Conservation (phyloP, 2,329 filamentous ascomycete genomes). For the Venturia nashicola region DNA sequence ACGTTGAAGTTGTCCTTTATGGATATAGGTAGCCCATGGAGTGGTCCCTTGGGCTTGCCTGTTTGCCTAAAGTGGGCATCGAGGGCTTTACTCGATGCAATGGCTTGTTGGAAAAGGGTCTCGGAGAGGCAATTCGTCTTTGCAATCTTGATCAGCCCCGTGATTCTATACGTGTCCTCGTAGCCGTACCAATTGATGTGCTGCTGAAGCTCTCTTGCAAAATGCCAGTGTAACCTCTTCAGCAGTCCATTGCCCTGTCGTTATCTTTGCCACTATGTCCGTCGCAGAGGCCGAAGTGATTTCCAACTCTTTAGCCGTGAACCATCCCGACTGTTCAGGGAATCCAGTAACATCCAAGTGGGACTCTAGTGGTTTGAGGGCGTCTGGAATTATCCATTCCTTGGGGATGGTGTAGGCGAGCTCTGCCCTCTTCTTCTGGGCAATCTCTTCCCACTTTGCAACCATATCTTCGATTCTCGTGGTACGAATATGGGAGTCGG, state of each 20-base stretch:
- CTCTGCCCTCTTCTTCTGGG: constrained; percentile 29
- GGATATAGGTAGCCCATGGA: constrained; percentile 55
- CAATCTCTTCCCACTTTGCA: constrained; percentile 31
- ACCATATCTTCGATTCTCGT: constrained; percentile 7
- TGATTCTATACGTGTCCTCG: neutral
- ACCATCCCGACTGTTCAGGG: constrained; percentile 46
- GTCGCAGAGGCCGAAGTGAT: constrained; percentile 34
- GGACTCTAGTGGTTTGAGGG: constrained; percentile 40
- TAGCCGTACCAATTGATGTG: constrained; percentile 39
- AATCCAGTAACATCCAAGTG: constrained; percentile 46
- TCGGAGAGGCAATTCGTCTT: constrained; percentile 50
- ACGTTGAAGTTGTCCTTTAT: constrained; percentile 63
- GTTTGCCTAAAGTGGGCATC: constrained; percentile 37
- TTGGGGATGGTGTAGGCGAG: constrained; percentile 40
- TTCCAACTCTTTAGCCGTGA: constrained; percentile 38
- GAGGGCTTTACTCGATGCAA: constrained; percentile 37
- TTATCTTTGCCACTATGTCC: constrained; percentile 28
- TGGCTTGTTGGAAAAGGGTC: constrained; percentile 41
- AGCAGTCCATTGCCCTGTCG: constrained; percentile 35
- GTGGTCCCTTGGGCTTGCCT: constrained; percentile 42
- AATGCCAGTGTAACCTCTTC: constrained; percentile 40
- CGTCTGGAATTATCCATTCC: constrained; percentile 44
- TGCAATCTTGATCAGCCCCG: neutral
- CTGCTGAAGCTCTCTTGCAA: constrained; percentile 41
- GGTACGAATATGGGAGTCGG: neutral